These are phyloP conservation scores for Talaromyces sp. DNA, from an alignment of 2,329 filamentous ascomycete species.

Conservation along the genomic window DNA sequence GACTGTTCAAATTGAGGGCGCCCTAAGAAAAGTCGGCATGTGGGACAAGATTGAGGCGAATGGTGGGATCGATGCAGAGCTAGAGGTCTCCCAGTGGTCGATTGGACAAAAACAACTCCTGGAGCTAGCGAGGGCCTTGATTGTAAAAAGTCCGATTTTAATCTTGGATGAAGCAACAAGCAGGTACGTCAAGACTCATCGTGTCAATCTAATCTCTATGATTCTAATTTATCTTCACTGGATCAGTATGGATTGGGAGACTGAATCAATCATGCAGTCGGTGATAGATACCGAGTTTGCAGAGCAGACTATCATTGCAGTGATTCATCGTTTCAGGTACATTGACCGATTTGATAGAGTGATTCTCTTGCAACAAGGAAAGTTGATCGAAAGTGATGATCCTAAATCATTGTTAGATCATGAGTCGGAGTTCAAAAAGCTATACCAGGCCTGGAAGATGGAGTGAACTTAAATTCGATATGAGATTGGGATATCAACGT, in stretches of 20 bases:
- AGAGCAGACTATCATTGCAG: slow-evolving; percentile 31
- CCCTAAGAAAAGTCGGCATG: background rate
- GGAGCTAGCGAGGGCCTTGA: slow-evolving; percentile 70
- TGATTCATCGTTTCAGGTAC: slow-evolving; percentile 31
- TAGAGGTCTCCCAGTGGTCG: slow-evolving; percentile 41
- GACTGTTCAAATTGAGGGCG: background rate
- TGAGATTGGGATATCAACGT: no score
- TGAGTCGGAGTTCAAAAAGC: background rate
- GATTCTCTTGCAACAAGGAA: slow-evolving; percentile 26
- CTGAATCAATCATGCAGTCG: slow-evolving; percentile 28
- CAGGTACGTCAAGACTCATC: slow-evolving; percentile 1
- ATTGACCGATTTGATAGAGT: slow-evolving; percentile 32
- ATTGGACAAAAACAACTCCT: slow-evolving; percentile 74
- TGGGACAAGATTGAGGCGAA: background rate
- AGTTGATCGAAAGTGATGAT: slow-evolving; percentile 19
- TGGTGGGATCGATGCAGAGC: background rate
- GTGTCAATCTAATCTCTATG: no score
- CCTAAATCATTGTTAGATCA: slow-evolving; percentile 3
- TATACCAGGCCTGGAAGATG: background rate
- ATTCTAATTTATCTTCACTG: no score
- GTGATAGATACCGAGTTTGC: slow-evolving; percentile 30
- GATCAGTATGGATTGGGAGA: slow-evolving; percentile 17
- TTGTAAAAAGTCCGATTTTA: slow-evolving; percentile 12
- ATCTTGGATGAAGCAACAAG: slow-evolving; percentile 26
- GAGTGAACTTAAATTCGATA: no score